Base-by-base conservation (phyloP, 1,284 basidiomycete genomes). In the Volvariella volvacea region DNA sequence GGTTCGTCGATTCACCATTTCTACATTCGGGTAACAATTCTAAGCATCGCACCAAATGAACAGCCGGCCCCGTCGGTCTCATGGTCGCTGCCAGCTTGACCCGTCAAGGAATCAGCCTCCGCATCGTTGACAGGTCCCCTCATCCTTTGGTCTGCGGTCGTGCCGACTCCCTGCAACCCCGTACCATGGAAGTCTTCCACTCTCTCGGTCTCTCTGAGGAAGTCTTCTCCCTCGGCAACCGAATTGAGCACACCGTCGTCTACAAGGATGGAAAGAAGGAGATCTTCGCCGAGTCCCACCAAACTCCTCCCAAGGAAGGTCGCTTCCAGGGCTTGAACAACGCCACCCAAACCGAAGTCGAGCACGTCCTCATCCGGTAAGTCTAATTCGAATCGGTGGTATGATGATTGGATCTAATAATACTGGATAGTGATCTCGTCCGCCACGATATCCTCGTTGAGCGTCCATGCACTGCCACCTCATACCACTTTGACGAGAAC, bases 81-180 rank as follows among this genome's bases (percentile, higher is more conserved):
- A 68, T 84, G 77, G 79, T 76, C 48, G 74, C 74, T 19, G 78
- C 81, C 54, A 82, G 75, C 2, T 70, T 88, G 25, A 73, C 72
- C 3, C 70, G 58, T 39, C 78, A 76, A 10, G 82, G 81, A 0
- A 62, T 81, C 14, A 71, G 76, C 33, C 76, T 85, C 12, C 70
- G 78, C 4, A 75, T 88, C 40, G 61, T 88, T 28, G 86, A 88
- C 57, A 68, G 81, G 59, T 44, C 16, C 28, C 36, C 20, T 14
- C 33, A 32, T 47, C 38, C 25, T 40, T 40, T 21, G 10, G 57
- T 69, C 30, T 77, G 78, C 4, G 88, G 88, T 12, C 85, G 88
- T 55, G 87, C 85, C 0, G 87, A 90, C 55, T 87, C 86, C 3
- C 81, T 89, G 41, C 83, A 87, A 55, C 83, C 83, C 0, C 73